Conservation (phyloP, 2,329 filamentous ascomycete genomes). For the Colletotrichum siamense region DNA sequence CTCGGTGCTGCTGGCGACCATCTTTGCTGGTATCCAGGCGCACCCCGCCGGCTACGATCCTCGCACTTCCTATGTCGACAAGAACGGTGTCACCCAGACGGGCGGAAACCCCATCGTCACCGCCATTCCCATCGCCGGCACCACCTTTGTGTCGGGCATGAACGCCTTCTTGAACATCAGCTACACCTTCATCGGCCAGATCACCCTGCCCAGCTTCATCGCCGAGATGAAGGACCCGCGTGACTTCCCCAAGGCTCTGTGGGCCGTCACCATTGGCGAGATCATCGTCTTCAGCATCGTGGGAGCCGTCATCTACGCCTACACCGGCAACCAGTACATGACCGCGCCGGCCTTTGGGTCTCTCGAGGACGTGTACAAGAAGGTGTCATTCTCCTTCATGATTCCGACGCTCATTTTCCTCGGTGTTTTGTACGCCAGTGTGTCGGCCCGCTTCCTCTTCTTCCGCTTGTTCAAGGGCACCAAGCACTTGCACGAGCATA, state of each 20-base stretch:
- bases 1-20: slow-evolving; percentile 82
- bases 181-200: slow-evolving; percentile 96
- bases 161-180: slow-evolving; percentile 94
- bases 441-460: slow-evolving; percentile 89
- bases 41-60: slow-evolving; percentile 73
- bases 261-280: slow-evolving; percentile 88
- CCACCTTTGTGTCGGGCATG: slow-evolving; percentile 82
- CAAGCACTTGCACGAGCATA: slow-evolving; percentile 79
- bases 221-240: slow-evolving; percentile 82
- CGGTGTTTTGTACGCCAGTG: slow-evolving; percentile 88
- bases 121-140: slow-evolving; percentile 69
- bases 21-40: slow-evolving; percentile 79
- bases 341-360: slow-evolving; percentile 88
- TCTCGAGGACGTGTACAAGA: slow-evolving; percentile 80
- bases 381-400: slow-evolving; percentile 93
- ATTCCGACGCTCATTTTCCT: slow-evolving; percentile 93
- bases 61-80: slow-evolving; percentile 40
- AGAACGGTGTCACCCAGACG: slow-evolving; percentile 30
- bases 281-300: slow-evolving; percentile 86
- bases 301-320: slow-evolving; percentile 82
- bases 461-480: slow-evolving; percentile 86
- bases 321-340: slow-evolving; percentile 88
- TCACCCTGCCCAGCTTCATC: slow-evolving; percentile 92
- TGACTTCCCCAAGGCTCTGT: slow-evolving; percentile 93
- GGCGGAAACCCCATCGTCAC: slow-evolving; percentile 71